Evolutionary conservation across 2,329 filamentous ascomycete genomes (phyloP).

Genomic region (Thielaviopsis musarum): DNA sequence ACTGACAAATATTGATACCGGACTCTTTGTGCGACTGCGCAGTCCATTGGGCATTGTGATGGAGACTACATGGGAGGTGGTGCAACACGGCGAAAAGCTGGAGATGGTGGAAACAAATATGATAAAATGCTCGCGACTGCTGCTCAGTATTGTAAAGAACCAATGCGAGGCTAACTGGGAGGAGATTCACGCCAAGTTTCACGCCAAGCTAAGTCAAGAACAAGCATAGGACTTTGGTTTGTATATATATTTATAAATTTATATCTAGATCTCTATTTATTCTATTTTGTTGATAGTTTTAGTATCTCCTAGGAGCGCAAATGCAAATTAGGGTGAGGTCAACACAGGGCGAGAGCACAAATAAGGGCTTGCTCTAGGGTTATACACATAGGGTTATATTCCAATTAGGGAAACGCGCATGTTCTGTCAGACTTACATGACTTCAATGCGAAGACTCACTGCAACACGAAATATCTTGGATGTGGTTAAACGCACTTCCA

Average conservation of each 20-base stretch:
- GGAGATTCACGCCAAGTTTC: conserved; percentile 25
- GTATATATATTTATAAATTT: too few relatives aligned
- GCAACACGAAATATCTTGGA: background rate
- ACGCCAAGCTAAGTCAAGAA: background rate
- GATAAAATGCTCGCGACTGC: conserved; percentile 33
- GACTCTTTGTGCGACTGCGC: conserved; percentile 33
- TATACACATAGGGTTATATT: background rate
- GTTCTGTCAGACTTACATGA: background rate
- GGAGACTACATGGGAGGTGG: conserved; percentile 34
- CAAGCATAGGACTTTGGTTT: background rate
- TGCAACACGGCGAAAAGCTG: conserved; percentile 17
- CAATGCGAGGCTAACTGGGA: conserved; percentile 35
- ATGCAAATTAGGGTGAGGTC: too few relatives aligned
- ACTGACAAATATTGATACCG: conserved; percentile 31
- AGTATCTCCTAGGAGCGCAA: too few relatives aligned
- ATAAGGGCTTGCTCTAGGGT: background rate
- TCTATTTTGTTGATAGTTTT: too few relatives aligned
- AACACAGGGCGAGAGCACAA: background rate
- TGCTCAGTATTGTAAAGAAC: conserved; percentile 31
- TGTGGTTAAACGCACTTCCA: background rate
- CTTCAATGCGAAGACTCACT: background rate
- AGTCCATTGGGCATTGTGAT: conserved; percentile 34
- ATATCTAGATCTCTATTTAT: too few relatives aligned
- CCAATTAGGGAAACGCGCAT: background rate
- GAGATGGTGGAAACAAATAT: conserved; percentile 32